phyloP scores from a whole-genome alignment of 106 monocot species.

The Dendrobium nobile region DNA sequence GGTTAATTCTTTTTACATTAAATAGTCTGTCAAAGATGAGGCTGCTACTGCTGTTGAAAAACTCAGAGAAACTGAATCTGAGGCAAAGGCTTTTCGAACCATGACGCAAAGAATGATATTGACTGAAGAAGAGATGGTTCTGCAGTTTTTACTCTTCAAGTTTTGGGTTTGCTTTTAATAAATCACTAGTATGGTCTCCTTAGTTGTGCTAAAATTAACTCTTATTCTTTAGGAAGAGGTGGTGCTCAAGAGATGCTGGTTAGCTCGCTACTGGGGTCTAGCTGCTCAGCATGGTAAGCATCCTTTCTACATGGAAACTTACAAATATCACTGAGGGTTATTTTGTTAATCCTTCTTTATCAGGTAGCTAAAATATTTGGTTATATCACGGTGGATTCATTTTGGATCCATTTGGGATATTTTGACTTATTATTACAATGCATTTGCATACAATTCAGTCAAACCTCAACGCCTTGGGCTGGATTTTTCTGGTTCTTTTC shows the following conservation, averaged over 20 bases:
- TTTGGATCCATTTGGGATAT: background rate
- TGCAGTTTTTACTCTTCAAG: slow-evolving; percentile 7
- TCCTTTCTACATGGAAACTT: background rate
- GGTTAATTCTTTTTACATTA: background rate
- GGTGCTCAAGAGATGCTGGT: slow-evolving; percentile 95
- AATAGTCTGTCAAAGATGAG: slow-evolving; percentile 69
- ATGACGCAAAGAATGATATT: slow-evolving; percentile 90
- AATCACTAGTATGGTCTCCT: background rate
- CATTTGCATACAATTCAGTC: background rate
- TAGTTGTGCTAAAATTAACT: slow-evolving; percentile 1
- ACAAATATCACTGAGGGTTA: background rate
- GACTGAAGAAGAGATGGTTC: slow-evolving; percentile 90
- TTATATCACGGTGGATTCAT: background rate
- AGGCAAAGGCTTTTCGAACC: slow-evolving; percentile 57
- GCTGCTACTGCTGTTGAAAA: slow-evolving; percentile 38
- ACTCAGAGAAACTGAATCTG: slow-evolving; percentile 70
- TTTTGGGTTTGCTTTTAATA: slow-evolving; percentile 4
- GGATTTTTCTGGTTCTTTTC: background rate
- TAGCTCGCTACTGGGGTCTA: slow-evolving; percentile 94
- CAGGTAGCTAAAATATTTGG: background rate
- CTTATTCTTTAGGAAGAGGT: slow-evolving; percentile 73
- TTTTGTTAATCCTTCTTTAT: background rate
- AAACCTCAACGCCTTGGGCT: background rate
- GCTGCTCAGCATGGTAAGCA: slow-evolving; percentile 70
- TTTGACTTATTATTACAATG: background rate